Conservation (phyloP, 192 early-diverging fungal species). For the Podila horticola region DNA sequence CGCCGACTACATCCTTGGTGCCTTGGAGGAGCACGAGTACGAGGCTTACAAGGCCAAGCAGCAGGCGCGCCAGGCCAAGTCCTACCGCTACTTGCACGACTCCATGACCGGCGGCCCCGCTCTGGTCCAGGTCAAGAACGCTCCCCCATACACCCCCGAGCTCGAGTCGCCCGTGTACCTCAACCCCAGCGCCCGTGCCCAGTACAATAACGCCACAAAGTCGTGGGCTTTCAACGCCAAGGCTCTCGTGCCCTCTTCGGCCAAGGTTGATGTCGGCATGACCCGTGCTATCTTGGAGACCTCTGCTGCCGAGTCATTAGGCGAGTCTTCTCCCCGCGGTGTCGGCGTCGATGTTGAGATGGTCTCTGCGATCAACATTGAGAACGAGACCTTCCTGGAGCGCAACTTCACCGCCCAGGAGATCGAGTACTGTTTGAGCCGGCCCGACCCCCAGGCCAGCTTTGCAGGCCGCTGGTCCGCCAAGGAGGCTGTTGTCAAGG, state of each 20-base stretch:
- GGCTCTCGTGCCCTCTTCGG: conserved; percentile 33
- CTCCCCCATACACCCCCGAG: conserved; percentile 85
- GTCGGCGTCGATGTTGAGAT: conserved; percentile 94
- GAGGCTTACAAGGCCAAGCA: conserved; percentile 75
- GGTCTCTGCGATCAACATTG: conserved; percentile 79
- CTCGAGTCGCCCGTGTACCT: conserved; percentile 88
- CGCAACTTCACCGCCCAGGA: conserved; percentile 92
- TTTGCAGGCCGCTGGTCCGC: conserved; percentile 96
- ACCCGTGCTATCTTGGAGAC: conserved; percentile 64
- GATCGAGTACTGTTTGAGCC: conserved; percentile 77
- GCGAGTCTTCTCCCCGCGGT: conserved; percentile 51
- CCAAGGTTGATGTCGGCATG: conserved; percentile 62
- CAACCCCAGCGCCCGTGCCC: conserved; percentile 86
- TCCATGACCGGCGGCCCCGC: conserved; percentile 81
- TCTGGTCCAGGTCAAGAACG: conserved; percentile 89
- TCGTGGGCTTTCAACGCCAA: conserved; percentile 74
- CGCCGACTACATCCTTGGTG: conserved; percentile 86
- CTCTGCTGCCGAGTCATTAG: conserved; percentile 55
- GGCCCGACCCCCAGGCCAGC: conserved; percentile 80
- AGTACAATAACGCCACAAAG: conserved; percentile 77
- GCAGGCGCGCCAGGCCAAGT: conserved; percentile 74
- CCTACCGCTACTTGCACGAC: conserved; percentile 94
- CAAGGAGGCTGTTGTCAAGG: conserved; percentile 97
- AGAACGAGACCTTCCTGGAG: conserved; percentile 87
- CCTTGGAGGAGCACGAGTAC: conserved; percentile 76